Base-by-base conservation (phyloP, 192 early-diverging fungal genomes). In the Coemansia pectinata region DNA sequence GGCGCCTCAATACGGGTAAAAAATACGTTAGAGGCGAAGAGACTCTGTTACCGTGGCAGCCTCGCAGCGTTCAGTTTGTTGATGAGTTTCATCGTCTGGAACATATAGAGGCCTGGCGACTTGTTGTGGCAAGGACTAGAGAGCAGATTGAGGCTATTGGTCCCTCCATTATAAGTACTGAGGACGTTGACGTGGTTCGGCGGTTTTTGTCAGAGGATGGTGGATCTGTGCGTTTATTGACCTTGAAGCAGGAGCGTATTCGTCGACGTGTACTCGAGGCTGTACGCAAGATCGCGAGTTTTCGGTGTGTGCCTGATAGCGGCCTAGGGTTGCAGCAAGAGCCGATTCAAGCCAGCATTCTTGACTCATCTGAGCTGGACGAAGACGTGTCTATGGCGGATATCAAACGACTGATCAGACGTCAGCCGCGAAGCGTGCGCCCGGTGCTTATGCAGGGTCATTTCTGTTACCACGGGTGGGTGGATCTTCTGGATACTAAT, bases 11-110 rank as follows among this genome's bases (percentile, higher is more conserved):
- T 71, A 89, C 88, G 1, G 86, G 85, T 23, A 80, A 82, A 17
- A 86, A 89, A 62, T 90, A 90, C 69, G 87, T 93, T 15, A 86
- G 88, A 7, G 92, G 92, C 48, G 88, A 91, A 50, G 92, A 93
- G 52, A 81, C 85, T 27, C 75, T 93, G 59, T 81, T 75, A 5
- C 74, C 80, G 3, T 92, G 91, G 91, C 85, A 86, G 59, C 92
- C 92, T 1, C 85, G 91, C 7, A 88, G 91, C 25, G 83, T 93
- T 4, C 88, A 84, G 0, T 73, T 89, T 40, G 76, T 93, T 19
- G 81, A 85, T 47, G 89, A 87, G 41, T 90, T 73, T 41, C 63
- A 72, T 23, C 62, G 60, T 42, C 17, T 50, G 5, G 74, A 74
- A 38, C 62, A 68, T 33, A 27, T 38, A 1, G 79, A 78, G 17